Evolutionary conservation across 805 yeast genomes (phyloP).

Genomic region (Torulaspora franciscae): DNA sequence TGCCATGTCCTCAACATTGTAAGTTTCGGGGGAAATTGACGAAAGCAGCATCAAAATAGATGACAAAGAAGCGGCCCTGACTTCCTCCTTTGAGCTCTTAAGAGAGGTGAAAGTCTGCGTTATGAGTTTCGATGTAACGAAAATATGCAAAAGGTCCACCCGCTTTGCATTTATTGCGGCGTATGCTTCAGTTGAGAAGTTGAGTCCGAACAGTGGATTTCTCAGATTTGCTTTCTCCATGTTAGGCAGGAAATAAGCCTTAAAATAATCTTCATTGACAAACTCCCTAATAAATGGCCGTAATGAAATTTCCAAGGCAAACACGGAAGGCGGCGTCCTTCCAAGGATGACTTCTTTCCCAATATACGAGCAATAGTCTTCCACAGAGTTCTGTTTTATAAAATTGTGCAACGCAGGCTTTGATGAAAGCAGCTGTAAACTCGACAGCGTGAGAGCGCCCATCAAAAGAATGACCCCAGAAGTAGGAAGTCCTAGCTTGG

Average conservation of each 20-base stretch:
- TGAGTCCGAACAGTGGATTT: conserved; percentile 68
- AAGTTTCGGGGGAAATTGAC: conserved; percentile 19
- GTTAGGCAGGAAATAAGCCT: conserved; percentile 46
- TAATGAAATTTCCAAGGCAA: conserved; percentile 42
- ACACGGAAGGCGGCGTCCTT: conserved; percentile 42
- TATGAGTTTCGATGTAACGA: conserved; percentile 46
- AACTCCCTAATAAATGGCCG: conserved; percentile 43
- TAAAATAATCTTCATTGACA: conserved; percentile 39
- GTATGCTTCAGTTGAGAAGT: conserved; percentile 48
- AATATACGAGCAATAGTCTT: conserved; percentile 27
- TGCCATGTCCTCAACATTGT: conserved; percentile 29
- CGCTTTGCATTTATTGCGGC: conserved; percentile 26
- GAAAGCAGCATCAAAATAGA: conserved; percentile 30
- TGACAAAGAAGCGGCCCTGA: conserved; percentile 48
- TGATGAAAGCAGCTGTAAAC: conserved; percentile 20
- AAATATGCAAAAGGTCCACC: conserved; percentile 41
- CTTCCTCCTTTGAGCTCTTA: conserved; percentile 66
- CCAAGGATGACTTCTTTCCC: conserved; percentile 42
- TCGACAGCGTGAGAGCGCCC: conserved; percentile 37
- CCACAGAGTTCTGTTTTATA: conserved; percentile 20
- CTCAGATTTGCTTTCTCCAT: conserved; percentile 72
- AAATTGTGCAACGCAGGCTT: conserved; percentile 22
- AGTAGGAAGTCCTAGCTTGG: conserved; percentile 29
- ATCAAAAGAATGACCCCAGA: conserved; percentile 37
- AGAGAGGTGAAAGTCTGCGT: conserved; percentile 50